Evolutionary conservation across 108 stramenopile species (phyloP).

Genomic region (Mediolabrus comicus): DNA sequence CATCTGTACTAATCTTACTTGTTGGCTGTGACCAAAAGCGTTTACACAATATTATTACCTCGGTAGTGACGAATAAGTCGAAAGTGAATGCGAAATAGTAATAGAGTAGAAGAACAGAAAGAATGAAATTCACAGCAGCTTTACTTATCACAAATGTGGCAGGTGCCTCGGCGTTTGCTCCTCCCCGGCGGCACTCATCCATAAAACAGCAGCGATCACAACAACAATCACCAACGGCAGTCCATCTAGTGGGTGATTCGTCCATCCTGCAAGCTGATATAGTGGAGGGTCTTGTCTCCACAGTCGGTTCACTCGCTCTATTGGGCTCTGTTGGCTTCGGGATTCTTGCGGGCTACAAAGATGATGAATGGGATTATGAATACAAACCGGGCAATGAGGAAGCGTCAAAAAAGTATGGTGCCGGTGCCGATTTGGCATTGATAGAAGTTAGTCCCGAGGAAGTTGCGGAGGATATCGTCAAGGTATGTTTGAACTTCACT

Average conservation of each 20-base stretch:
- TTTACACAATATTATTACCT: background rate
- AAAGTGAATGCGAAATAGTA: background rate
- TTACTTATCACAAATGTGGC: background rate
- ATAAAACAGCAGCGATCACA: background rate
- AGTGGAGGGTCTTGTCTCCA: background rate
- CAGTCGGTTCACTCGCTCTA: constrained; percentile 2
- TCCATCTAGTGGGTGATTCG: background rate
- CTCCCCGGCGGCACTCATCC: background rate
- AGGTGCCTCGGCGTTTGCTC: background rate
- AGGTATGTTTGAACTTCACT: too few relatives aligned
- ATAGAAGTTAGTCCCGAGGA: constrained; percentile 1
- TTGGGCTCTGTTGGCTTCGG: constrained; percentile 18
- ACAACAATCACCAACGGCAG: background rate
- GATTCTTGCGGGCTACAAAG: background rate
- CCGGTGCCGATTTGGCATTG: constrained; percentile 6
- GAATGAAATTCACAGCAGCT: background rate
- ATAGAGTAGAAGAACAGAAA: background rate
- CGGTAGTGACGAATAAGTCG: background rate
- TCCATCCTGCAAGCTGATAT: background rate
- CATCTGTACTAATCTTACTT: background rate
- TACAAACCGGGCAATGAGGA: constrained; percentile 18
- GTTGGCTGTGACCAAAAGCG: too few relatives aligned
- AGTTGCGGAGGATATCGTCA: background rate
- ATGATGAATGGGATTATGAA: constrained; percentile 11
- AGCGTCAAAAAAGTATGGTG: background rate